phyloP scores from a whole-genome alignment of 1,139 yeast genomes.

The Zhuliangozyma blackwelliae region DNA sequence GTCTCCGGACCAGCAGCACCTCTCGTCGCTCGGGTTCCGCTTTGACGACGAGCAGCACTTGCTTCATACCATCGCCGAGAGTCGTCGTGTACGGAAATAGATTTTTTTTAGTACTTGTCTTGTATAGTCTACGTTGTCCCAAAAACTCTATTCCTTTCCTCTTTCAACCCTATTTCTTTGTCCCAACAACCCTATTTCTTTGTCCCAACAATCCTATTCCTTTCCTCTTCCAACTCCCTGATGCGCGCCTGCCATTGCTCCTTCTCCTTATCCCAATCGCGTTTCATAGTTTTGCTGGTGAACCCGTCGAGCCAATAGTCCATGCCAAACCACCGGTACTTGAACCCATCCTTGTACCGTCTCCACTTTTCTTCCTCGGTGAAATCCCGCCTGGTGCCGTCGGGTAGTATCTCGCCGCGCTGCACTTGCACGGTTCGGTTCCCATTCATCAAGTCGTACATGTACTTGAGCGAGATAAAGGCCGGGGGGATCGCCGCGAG shows the following conservation, averaged over 20 bases:
- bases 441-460: conserved; percentile 38
- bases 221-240: conserved; percentile 1
- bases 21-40: conserved; percentile 32
- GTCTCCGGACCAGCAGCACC: conserved; percentile 31
- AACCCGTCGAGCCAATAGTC: conserved; percentile 46
- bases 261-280: conserved; percentile 1
- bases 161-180: no score
- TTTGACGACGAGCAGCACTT: conserved; percentile 29
- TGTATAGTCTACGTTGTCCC: no score
- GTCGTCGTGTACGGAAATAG: conserved; percentile 26
- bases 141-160: no score
- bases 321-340: conserved; percentile 39
- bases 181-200: no score
- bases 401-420: conserved; percentile 38
- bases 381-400: conserved; percentile 30
- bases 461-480: conserved; percentile 30
- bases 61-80: conserved; percentile 22
- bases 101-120: no score
- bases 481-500: conserved; percentile 37
- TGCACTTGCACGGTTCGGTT: conserved; percentile 39
- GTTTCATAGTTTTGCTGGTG: conserved; percentile 38
- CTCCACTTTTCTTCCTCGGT: conserved; percentile 41
- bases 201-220: no score
- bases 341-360: conserved; percentile 33
- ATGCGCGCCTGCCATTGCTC: neutral